A percentile compares a stretch with the other conserved stretches of the same genome.
Evolutionary conservation across 73 alveolate species (phyloP).

Genomic region (Paramecium pentaurelia): DNA sequence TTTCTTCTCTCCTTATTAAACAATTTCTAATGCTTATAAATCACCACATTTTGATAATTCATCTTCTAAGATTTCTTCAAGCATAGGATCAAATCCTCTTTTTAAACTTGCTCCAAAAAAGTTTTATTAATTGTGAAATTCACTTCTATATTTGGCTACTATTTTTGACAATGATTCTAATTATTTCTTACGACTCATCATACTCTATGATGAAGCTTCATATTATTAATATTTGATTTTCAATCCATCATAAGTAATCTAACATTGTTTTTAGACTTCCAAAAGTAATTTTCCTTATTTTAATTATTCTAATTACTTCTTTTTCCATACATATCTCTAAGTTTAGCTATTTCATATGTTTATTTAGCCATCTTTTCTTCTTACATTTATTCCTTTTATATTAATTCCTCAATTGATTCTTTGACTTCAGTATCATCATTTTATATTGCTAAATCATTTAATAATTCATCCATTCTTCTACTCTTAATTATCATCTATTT

Average conservation of each 20-base stretch:
- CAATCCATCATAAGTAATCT: not conserved
- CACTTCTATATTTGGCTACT: not conserved
- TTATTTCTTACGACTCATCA: not conserved
- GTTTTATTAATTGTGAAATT: not conserved
- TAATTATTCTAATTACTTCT: not conserved
- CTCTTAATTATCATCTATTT: not conserved
- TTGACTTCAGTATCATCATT: not conserved
- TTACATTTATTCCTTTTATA: not conserved
- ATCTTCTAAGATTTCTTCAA: conserved; percentile 11
- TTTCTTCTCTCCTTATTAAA: not conserved
- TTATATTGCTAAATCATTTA: not conserved
- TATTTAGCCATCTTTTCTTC: not conserved
- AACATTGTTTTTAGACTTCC: not conserved
- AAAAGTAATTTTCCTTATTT: not conserved
- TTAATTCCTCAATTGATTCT: not conserved
- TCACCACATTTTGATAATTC: conserved; percentile 7
- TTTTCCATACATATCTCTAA: not conserved
- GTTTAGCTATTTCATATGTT: not conserved
- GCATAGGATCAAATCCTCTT: not conserved
- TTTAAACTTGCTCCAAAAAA: not conserved
- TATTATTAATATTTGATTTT: not conserved
- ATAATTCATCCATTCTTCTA: not conserved
- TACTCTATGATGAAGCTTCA: not conserved
- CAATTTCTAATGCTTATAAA: not conserved
- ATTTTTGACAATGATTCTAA: not conserved